phyloP scores from a whole-genome alignment of 2,329 filamentous ascomycete species.

The Trichophyton mentagrophytes region DNA sequence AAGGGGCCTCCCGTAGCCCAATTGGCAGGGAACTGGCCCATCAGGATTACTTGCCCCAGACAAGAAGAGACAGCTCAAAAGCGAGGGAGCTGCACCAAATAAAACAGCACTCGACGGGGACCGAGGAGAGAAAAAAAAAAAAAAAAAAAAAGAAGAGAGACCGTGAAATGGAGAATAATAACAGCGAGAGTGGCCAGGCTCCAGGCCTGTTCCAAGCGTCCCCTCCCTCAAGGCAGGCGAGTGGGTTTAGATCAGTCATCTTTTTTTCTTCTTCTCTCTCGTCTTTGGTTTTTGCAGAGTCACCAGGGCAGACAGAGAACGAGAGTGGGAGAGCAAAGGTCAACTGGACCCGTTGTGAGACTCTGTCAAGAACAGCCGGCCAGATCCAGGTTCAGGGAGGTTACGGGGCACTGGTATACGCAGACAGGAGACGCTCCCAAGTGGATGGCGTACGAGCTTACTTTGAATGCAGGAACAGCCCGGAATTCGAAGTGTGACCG shows the following conservation, averaged over 20 bases:
- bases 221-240: neutral
- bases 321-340: neutral
- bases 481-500: neutral
- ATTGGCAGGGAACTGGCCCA: neutral
- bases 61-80: neutral
- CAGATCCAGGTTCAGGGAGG: conserved; percentile 1
- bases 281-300: neutral
- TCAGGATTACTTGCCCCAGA: neutral
- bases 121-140: neutral
- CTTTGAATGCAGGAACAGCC: neutral
- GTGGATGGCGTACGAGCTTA: neutral
- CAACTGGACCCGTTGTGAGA: conserved; percentile 1
- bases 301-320: neutral
- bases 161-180: too few species aligned
- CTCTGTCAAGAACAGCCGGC: neutral
- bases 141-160: neutral
- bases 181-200: neutral
- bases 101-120: neutral
- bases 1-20: conserved; percentile 3
- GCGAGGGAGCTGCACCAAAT: neutral
- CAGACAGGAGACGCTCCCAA: neutral
- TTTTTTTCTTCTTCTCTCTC: neutral
- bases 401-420: neutral
- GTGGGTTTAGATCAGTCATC: conserved; percentile 1
- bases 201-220: neutral